Evolutionary conservation across 1,139 yeast genomes (phyloP).

Genomic region (Candida mesenterica): DNA sequence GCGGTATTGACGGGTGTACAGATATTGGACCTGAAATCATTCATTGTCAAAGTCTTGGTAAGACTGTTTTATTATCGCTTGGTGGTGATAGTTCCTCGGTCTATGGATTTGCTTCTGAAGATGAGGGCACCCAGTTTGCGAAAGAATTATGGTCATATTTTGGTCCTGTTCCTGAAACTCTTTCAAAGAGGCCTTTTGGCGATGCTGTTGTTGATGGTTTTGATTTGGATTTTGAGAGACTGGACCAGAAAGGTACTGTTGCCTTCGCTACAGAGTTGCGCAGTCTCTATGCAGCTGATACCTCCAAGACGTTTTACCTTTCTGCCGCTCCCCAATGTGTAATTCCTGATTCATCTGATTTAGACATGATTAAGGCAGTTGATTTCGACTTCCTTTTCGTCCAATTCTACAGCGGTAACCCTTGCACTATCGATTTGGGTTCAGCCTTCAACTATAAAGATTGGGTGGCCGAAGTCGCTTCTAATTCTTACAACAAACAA

Average conservation of each 20-base stretch:
- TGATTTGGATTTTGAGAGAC: conserved; percentile 20
- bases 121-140: conserved; percentile 16
- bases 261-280: conserved; percentile 17
- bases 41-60: conserved; percentile 18
- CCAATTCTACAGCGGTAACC: conserved; percentile 23
- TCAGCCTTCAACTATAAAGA: conserved; percentile 16
- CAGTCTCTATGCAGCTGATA: conserved; percentile 10
- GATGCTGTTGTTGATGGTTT: conserved; percentile 22
- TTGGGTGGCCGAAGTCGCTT: conserved; percentile 10
- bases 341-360: conserved; percentile 17
- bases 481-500: neutral
- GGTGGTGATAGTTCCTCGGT: conserved; percentile 20
- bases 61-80: conserved; percentile 18
- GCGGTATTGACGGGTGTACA: conserved; percentile 14
- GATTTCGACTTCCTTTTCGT: conserved; percentile 17
- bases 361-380: conserved; percentile 12
- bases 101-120: conserved; percentile 16
- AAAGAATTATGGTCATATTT: conserved; percentile 18
- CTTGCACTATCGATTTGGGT: conserved; percentile 13
- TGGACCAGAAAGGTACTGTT: conserved; percentile 13
- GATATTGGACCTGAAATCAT: conserved; percentile 18
- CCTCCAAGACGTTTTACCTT: neutral
- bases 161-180: conserved; percentile 15
- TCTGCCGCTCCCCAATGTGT: conserved; percentile 16
- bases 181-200: conserved; percentile 19